A percentile compares a stretch with the other conserved stretches of the same genome.
Conservation (phyloP, 2,329 filamentous ascomycete genomes). For the Talaromyces islandicus region DNA sequence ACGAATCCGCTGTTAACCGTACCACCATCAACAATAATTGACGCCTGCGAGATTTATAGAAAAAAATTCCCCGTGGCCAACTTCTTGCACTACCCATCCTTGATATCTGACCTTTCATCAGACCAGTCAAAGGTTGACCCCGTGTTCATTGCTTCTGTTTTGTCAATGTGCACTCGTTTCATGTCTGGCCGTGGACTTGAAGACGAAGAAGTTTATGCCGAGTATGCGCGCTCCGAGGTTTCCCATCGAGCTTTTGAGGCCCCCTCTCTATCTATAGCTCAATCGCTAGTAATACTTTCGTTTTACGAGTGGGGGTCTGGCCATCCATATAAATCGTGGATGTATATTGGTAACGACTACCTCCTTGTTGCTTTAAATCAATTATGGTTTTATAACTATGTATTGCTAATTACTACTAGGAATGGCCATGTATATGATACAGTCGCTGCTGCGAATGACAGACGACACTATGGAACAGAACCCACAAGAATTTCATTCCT, state of each 20-base stretch:
- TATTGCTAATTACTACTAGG: slow-evolving; percentile 16
- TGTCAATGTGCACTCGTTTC: slow-evolving; percentile 30
- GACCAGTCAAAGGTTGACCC: slow-evolving; percentile 25
- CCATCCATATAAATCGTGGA: slow-evolving; percentile 32
- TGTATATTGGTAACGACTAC: slow-evolving; percentile 28
- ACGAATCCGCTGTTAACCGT: slow-evolving; percentile 9
- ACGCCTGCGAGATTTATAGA: slow-evolving; percentile 29
- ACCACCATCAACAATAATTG: slow-evolving; percentile 24
- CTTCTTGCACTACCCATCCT: slow-evolving; percentile 31
- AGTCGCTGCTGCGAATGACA: slow-evolving; percentile 29
- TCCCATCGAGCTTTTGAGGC: slow-evolving; percentile 26
- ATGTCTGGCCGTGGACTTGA: slow-evolving; percentile 20
- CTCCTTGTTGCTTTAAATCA: not conserved
- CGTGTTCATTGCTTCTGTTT: slow-evolving; percentile 27
- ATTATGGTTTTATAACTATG: not conserved
- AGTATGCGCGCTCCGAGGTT: slow-evolving; percentile 26
- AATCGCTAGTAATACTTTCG: slow-evolving; percentile 30
- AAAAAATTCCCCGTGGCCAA: slow-evolving; percentile 33
- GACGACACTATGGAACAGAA: slow-evolving; percentile 33
- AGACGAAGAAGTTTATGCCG: slow-evolving; percentile 24
- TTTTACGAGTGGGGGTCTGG: slow-evolving; percentile 33
- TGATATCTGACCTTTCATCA: slow-evolving; percentile 28
- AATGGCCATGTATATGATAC: slow-evolving; percentile 35
- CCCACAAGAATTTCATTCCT: slow-evolving; percentile 27
- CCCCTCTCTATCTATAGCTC: slow-evolving; percentile 28